Conservation (phyloP, 2,329 filamentous ascomycete genomes). For the Pseudogymnoascus sp. region DNA sequence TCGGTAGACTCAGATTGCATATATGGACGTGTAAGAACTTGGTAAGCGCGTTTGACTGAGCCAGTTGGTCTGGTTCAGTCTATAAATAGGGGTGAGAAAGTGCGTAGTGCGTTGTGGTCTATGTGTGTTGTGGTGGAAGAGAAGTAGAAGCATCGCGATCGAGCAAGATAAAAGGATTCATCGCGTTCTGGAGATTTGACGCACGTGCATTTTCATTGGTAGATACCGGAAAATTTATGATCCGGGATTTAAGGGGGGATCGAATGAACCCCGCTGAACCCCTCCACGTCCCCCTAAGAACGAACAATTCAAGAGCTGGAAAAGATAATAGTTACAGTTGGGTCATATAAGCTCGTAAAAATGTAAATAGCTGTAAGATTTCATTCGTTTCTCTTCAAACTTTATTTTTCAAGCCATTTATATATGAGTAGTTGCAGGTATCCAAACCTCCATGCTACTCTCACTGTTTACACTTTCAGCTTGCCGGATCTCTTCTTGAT, state of each 20-base stretch:
- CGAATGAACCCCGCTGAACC: not conserved
- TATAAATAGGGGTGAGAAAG: not conserved
- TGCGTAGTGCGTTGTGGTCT: conserved; percentile 1
- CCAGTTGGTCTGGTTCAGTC: conserved; percentile 18
- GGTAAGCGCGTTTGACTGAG: conserved; percentile 25
- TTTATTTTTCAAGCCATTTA: not conserved
- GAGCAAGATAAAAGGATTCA: conserved; percentile 3
- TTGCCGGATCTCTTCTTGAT: conserved; percentile 2
- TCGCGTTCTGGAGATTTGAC: conserved; percentile 3
- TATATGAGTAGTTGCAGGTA: not conserved
- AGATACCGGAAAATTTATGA: not conserved
- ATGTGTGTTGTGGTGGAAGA: not conserved
- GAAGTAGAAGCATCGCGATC: not conserved
- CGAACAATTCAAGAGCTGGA: not conserved
- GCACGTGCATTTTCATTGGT: conserved; percentile 8
- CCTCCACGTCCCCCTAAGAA: not conserved
- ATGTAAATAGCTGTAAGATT: not conserved
- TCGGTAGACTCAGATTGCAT: conserved; percentile 53
- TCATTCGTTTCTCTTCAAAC: not conserved
- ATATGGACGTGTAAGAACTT: conserved; percentile 40
- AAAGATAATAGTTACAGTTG: not conserved
- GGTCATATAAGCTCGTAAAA: not conserved
- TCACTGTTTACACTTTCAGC: not conserved
- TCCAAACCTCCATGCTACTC: not conserved
- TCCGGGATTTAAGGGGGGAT: not conserved